Base-by-base conservation (phyloP, 768 basidiomycete genomes). In the Amanita exitialis region DNA sequence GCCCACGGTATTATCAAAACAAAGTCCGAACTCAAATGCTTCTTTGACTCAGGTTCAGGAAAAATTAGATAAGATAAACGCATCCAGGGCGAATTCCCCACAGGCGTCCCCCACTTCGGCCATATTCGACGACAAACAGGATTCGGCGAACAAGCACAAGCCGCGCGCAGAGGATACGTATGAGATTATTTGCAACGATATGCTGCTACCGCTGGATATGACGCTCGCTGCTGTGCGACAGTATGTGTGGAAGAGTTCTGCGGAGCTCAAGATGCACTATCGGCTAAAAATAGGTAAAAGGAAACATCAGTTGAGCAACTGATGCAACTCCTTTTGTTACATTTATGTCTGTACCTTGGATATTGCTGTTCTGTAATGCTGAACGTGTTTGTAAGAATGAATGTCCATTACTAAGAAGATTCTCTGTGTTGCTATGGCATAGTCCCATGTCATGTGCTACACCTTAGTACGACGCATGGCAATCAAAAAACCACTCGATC, bases 201-300 rank as follows among this genome's bases (percentile, higher is more conserved):
- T 76, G n/a, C 69, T 88, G 13, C 72, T 98, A 30, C 86, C 94
- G 20, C 70, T 86, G 23, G 81, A 83, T 56, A 92, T 95, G 82
- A 94, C 89, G 4, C 75, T 99, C 32, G 94, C 89, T 3, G 86
- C 87, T 15, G 84, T 94, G 52, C 82, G 90, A 54, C 91, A 94
- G 64, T 96, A 80, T 58, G 78, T 92, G 18, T 96, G 90, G 91
- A 81, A 79, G 58, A 83, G 86, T 57, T 67, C 76, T 15, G 71
- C 72, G 5, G 90, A 91, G 64, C 66, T 92, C 50, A 75, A 75
- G 49, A 79, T 92, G 80, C 72, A 86, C 62, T 92, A 92, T 63
- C 77, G 90, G 54, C 67, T 70, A 59, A 79, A 70, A 53, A 30
- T 36, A 20, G 42, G 20, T 20, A 38, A 35, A 37, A 39, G 13